Base-by-base conservation (phyloP, 2,329 filamentous ascomycete species). In the Huntiella savannae region DNA sequence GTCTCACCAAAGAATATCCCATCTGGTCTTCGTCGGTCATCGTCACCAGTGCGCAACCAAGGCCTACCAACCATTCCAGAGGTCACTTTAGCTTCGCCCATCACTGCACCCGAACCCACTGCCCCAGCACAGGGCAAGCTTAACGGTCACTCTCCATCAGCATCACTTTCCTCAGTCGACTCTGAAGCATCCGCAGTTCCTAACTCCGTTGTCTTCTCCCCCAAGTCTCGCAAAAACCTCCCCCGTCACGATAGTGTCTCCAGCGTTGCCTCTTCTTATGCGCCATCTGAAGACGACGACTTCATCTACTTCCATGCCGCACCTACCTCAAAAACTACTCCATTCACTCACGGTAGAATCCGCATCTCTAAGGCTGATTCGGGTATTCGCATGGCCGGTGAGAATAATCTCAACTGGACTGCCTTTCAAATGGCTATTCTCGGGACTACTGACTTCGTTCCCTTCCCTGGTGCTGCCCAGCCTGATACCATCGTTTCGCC, bases 361-460 rank as follows among this genome's bases (percentile, higher is more conserved):
- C 64, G 70, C 3, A 57, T 77, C 42, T 55, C 63, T 44, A 68
- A 67, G 53, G 57, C 62, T 2, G 66, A 71, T 43, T 54, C 65
- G 5, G 52, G 57, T 16, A 46, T 51, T 32, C 48, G 46, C 13
- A 43, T 47, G 40, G 15, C 45, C 19, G 39, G 40, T 12, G 51
- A 52, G 15, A 47, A 70, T 41, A 66, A 63, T 6, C 57, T 77
- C 3, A 73, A 79, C 60, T 77, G 73, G 73, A 74, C 69, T 4
- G 73, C 73, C 3, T 78, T 77, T 55, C 74, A 79, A 57, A 75
- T 77, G 66, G 73, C 75, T 12, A 75, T 77, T 43, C 59, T 71
- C 0, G 73, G 73, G 37, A 71, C 70, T 4, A 68, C 69, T 2
- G 70, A 68, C 28, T 70, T 73, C 52, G 44, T 34, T 12, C 42